A percentile compares a stretch with the other conserved stretches of the same genome.
Evolutionary conservation across 495 filamentous ascomycete genomes (phyloP).

Genomic region (Aspergillus indologenus): DNA sequence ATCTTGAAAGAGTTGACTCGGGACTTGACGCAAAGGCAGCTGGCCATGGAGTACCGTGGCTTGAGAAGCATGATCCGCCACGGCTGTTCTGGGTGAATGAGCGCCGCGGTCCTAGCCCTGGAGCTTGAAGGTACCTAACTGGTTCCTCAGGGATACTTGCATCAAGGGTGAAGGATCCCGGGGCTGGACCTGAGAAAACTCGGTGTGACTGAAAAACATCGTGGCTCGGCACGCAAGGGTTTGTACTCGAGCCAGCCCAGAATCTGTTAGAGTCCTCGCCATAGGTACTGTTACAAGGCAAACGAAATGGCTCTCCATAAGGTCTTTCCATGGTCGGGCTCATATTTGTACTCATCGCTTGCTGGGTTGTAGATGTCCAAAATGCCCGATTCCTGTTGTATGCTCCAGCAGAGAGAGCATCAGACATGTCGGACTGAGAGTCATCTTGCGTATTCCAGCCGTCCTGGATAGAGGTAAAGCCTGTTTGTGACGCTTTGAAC

Average conservation of each 20-base stretch:
- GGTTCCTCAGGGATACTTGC: constrained; percentile 31
- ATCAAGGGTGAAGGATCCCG: constrained; percentile 32
- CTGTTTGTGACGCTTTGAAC: constrained; percentile 51
- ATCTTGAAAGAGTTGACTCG: constrained; percentile 19
- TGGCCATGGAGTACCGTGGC: constrained; percentile 32
- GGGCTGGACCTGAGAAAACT: constrained; percentile 39
- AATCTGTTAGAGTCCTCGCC: constrained; percentile 31
- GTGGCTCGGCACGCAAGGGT: constrained; percentile 20
- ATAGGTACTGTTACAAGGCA: constrained; percentile 21
- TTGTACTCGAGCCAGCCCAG: constrained; percentile 28
- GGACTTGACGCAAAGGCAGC: constrained; percentile 29
- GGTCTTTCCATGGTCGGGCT: constrained; percentile 30
- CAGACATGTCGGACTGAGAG: constrained; percentile 59
- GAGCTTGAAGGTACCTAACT: constrained; percentile 29
- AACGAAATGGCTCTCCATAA: constrained; percentile 26
- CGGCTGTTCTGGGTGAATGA: constrained; percentile 39
- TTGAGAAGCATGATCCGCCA: constrained; percentile 34
- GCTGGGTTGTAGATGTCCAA: constrained; percentile 51
- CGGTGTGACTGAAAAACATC: constrained; percentile 34
- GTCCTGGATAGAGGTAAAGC: constrained; percentile 52
- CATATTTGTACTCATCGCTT: constrained; percentile 23
- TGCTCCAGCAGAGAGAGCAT: constrained; percentile 56
- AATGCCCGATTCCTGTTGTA: constrained; percentile 61
- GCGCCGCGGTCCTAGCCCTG: constrained; percentile 36
- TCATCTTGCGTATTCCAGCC: constrained; percentile 68